Conservation (phyloP, 2,329 filamentous ascomycete species). For the Zasmidium angulare region DNA sequence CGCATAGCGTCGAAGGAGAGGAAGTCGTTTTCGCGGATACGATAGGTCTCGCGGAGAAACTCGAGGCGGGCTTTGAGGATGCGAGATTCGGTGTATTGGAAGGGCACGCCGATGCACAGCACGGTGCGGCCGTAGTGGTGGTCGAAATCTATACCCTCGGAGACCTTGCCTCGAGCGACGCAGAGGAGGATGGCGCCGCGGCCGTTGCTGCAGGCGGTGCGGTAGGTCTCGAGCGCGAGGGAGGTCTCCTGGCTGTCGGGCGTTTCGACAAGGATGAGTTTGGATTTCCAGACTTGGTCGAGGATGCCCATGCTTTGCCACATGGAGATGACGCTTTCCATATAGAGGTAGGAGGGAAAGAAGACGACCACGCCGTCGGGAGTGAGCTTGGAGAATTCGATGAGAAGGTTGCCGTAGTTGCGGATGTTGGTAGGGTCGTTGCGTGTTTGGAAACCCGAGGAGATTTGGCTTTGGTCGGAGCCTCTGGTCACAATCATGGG, state of each 20-base stretch:
- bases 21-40: constrained; percentile 96
- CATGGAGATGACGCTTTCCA: constrained; percentile 98
- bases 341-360: constrained; percentile 97
- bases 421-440: constrained; percentile 96
- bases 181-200: constrained; percentile 90
- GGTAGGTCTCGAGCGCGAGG: constrained; percentile 90
- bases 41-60: constrained; percentile 94
- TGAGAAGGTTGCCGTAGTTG: constrained; percentile 90
- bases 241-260: constrained; percentile 97
- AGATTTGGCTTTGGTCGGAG: constrained; percentile 89
- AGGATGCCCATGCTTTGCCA: constrained; percentile 99
- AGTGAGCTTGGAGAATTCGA: constrained; percentile 93
- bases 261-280: constrained; percentile 95
- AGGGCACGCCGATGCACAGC: constrained; percentile 93
- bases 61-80: constrained; percentile 95
- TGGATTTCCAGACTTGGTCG: constrained; percentile 98
- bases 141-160: constrained; percentile 98
- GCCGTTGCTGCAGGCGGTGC: constrained; percentile 96
- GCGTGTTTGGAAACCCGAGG: constrained; percentile 89
- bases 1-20: constrained; percentile 98
- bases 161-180: constrained; percentile 95
- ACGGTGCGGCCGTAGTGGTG: constrained; percentile 97
- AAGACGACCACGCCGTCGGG: constrained; percentile 99
- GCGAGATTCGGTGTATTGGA: constrained; percentile 97
- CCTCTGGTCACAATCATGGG: constrained; percentile 97